phyloP scores from a whole-genome alignment of 352 stramenopile species.

The Globisporangium megalacanthum region DNA sequence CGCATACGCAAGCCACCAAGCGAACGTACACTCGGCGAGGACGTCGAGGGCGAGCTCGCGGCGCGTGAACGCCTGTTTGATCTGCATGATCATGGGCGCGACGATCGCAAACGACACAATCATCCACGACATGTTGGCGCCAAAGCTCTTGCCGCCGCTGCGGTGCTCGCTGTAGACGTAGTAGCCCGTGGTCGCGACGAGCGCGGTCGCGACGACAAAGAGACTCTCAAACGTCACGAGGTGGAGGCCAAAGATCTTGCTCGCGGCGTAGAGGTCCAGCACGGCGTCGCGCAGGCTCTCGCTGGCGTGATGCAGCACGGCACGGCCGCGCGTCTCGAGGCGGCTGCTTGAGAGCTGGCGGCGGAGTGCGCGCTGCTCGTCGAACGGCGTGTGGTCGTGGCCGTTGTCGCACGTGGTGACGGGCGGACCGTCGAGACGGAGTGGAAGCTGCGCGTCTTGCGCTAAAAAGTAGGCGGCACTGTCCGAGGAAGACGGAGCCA shows the following conservation, averaged over 20 bases:
- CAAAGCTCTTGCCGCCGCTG: slow-evolving; percentile 32
- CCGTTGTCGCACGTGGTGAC: slow-evolving; percentile 15
- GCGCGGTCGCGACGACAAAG: slow-evolving; percentile 57
- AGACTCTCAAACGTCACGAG: slow-evolving; percentile 76
- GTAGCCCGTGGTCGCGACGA: slow-evolving; percentile 60
- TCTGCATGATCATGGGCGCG: slow-evolving; percentile 87
- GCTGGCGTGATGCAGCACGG: slow-evolving; percentile 21
- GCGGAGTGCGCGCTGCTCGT: slow-evolving; percentile 3
- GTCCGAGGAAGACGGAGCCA: neutral
- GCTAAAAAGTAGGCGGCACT: slow-evolving; percentile 10
- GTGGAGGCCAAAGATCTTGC: slow-evolving; percentile 69
- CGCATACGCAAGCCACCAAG: neutral
- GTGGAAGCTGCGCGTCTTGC: slow-evolving; percentile 1
- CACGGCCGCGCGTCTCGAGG: slow-evolving; percentile 8
- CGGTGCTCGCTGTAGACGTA: slow-evolving; percentile 48
- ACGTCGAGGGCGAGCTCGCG: slow-evolving; percentile 65
- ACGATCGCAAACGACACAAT: slow-evolving; percentile 80
- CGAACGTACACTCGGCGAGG: slow-evolving; percentile 48
- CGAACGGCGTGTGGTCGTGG: slow-evolving; percentile 18
- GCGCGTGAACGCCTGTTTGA: slow-evolving; percentile 71
- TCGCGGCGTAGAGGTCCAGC: slow-evolving; percentile 74
- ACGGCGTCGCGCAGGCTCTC: slow-evolving; percentile 53
- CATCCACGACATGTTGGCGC: slow-evolving; percentile 82
- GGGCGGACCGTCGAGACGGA: slow-evolving; percentile 9
- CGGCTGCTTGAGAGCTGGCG: slow-evolving; percentile 13